Base-by-base conservation (phyloP, 768 basidiomycete genomes). In the Boletellus emodensis region DNA sequence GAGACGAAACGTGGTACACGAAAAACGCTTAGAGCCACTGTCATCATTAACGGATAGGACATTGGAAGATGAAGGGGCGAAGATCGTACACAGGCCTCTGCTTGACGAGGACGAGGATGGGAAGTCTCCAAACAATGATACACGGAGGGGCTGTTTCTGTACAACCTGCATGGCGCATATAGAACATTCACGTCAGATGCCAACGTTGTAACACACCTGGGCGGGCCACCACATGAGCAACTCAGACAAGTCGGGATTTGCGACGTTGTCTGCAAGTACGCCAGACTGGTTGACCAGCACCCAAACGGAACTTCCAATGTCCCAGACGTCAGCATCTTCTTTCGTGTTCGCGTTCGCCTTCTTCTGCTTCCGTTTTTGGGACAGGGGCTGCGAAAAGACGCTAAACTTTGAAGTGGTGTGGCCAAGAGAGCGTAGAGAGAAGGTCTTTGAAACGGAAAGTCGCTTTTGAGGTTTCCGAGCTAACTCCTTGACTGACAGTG, bases 201-300 rank as follows among this genome's bases (percentile, higher is more conserved):
- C 12, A 33, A 13, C 39, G 17, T 3, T n/a, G 20, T 13, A 22
- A 66, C 72, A 56, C 59, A 87, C 87, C 72, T 77, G 75, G 26
- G 75, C 84, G 18, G 87, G 87, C 87, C 87, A 89, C 87, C 87
- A 89, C 35, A 81, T 65, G 49, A 63, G 55, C 28, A 46, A 41
- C 6, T 57, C 54, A 7, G 52, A 41, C 4, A 14, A 49, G 11
- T 59, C 54, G 34, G 53, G 51, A 14, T 68, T 66, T 18, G 60
- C 58, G 17, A 24, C 20, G n/a, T 60, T 65, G 35, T 71, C 66
- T 8, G 65, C 68, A 14, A 76, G 61, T 11, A 61, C 52, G 14
- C 72, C 74, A 6, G 55, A 61, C 15, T 69, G 65, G 44, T 80
- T 71, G 46, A 85, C 61, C 1, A 79, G 69, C 9, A 84, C 74